Evolutionary conservation across 2,329 filamentous ascomycete species (phyloP), one percentile per base, ranked within the genome.

Genomic region (Sporothrix brasiliensis): DNA sequence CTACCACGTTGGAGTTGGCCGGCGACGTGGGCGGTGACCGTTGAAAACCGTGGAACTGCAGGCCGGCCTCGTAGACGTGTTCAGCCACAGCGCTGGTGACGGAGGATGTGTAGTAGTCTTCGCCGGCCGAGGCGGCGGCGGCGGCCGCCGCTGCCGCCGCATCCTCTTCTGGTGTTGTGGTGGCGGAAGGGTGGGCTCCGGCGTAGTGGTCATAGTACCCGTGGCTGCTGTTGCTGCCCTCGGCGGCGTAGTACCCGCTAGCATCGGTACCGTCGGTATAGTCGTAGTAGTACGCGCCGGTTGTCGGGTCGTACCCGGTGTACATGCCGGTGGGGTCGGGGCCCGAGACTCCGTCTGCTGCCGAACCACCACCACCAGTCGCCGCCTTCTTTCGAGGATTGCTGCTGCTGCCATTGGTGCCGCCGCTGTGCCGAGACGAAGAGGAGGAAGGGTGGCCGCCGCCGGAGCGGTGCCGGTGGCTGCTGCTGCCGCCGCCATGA

Each of bases 41-140:
- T 67, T 75, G 77, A 71, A 77, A 80, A 21, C 78, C 76, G 69
- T 81, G 80, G 70, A 80, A 81, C 66, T 80, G 76, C 52, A 78
- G 69, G 21, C 78, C 78, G 41, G 74, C 74, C 71, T 79, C 78
- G 69, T 75, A 79, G 21, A 79, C 76, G 70, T 79, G 77, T 2
- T 73, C 76, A 5, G 73, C 73, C 27, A 78, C 73, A 49, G 76
- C 76, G 63, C 73, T 74, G 10, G 75, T 76, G 68, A 77, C 75
- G 39, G 77, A 78, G 11, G 75, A 68, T 19, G 76, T 75, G 72
- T 79, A 76, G 39, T 75, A 71, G 2, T 53, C 68, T 30, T 58
- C 44, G 9, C 14, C 58, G 11, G 49, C 58, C 7, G 60, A 24
- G 14, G 61, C 41, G 2, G 61, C 61, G 2, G 61, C 47, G 5